Base-by-base conservation (phyloP, 345 rosid genomes). In the Aquilaria malaccensis region DNA sequence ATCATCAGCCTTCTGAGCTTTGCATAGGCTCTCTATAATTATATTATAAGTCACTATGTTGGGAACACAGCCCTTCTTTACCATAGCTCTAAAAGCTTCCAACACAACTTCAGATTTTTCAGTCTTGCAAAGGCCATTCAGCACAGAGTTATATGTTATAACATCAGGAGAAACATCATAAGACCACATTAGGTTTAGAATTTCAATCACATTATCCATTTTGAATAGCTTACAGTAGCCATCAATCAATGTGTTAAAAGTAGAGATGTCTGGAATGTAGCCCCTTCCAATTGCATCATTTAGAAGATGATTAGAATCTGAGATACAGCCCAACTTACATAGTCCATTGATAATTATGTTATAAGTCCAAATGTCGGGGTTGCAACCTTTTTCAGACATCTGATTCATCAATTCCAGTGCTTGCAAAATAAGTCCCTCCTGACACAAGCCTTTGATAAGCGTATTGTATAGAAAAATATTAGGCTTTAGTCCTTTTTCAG, bases 41-140 rank as follows among this genome's bases (percentile, higher is more conserved):
- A 88, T 88, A 60, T 78, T 94, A 70, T 86, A 94, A 4, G 99
- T 94, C 69, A 76, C 68, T 31, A 83, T 55, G 79, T 94, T 88
- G 47, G 97, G 96, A 65, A 69, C 67, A 71, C 96, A 84, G 22
- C 87, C 81, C 57, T 78, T 90, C 76, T 80, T 89, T 50, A 63
- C 62, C 91, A 94, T 84, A 9, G 64, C 69, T 73, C 72, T 76
- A 68, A 81, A 94, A 10, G 79, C 85, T 80, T 85, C 97, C 80
- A 83, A 78, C 70, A 86, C 83, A 70, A 84, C 96, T 71, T 90
- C 89, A 53, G 62, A 81, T 74, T 90, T 90, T 49, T 79, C 83
- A 30, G 85, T 76, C 77, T 90, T 89, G 83, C 96, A 87, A 57
- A 94, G 86, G 72, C 99, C 95, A 73, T 90, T 83, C 75, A 94